Base-by-base conservation (phyloP, 2,329 filamentous ascomycete genomes). In the Colletotrichum zoysiae region DNA sequence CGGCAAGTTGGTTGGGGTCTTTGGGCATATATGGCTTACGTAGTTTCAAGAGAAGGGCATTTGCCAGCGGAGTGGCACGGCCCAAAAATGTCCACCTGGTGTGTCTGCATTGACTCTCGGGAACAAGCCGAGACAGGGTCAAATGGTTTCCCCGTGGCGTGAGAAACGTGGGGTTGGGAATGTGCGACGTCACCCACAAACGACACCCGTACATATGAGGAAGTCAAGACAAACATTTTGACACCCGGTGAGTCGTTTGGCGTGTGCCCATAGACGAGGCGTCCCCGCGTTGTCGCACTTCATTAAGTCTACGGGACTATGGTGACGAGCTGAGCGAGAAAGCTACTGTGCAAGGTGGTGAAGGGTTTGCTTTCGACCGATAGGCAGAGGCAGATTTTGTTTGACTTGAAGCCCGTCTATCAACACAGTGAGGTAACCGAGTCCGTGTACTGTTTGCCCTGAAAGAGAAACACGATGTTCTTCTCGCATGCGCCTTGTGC, bases 81-180 rank as follows among this genome's bases (percentile, higher is more conserved):
- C 38, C 46, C 33, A 53, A 16, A 23, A 56, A 26, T 20, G 23
- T 38, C 51, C 56, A 20, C 67, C 67, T 18, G 48, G 40, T 70
- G 55, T 60, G 26, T 70, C 30, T 51, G 40, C 23, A 48, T 23
- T 42, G 48, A 59, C 55, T 61, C 48, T 46, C 50, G 38, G 38
- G 55, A 33, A 59, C 14, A 66, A 66, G 46, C 48, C 56, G 62
- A 70, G 55, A 67, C 48, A 60, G 14, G 33, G 18, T 30, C 40
- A 46, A 48, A 46, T 38, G 55, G 48, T 44, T 50, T 66, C 59
- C 33, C 26, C 23, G 40, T 40, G 30, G 42, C 9, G 55, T 26
- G 55, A 44, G 44, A 58, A 65, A 65, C 38, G 44, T 26, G 46
- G 44, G 26, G 9, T 35, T 53, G 42, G 48, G 16, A 48, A 30